Evolutionary conservation across 2,329 filamentous ascomycete species (phyloP).

Genomic region (Coleophoma eucalyptorum): DNA sequence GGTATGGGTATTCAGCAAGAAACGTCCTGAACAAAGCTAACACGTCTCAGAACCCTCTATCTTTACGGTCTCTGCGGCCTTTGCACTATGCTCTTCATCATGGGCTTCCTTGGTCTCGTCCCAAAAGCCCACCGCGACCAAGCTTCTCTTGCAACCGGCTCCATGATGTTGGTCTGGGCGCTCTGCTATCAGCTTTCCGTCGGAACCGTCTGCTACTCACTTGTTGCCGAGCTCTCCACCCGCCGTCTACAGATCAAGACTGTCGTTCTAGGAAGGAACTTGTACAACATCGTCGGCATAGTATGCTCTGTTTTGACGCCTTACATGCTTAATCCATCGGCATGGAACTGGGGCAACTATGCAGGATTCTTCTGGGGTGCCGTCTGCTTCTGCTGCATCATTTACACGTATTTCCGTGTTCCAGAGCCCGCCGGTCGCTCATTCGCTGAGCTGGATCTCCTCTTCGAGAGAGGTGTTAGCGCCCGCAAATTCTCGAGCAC

Average conservation of each 20-base stretch:
- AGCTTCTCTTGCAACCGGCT: constrained; percentile 24
- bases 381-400: constrained; percentile 48
- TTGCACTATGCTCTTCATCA: constrained; percentile 66
- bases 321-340: constrained; percentile 86
- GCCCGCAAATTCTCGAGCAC: constrained; percentile 31
- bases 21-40: too few relatives aligned
- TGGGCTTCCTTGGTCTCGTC: constrained; percentile 62
- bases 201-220: constrained; percentile 84
- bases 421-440: constrained; percentile 78
- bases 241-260: constrained; percentile 87
- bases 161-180: constrained; percentile 79
- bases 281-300: constrained; percentile 72
- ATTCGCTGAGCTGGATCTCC: constrained; percentile 80
- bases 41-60: constrained; percentile 35
- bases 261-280: constrained; percentile 77
- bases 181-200: constrained; percentile 83
- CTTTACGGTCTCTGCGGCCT: constrained; percentile 42
- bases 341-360: constrained; percentile 83
- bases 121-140: constrained; percentile 18
- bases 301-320: constrained; percentile 78
- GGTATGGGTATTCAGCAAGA: constrained; percentile 13
- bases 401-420: constrained; percentile 75
- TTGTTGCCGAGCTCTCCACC: constrained; percentile 81
- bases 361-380: constrained; percentile 79
- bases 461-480: constrained; percentile 69